Evolutionary conservation across 345 rosid genomes (phyloP).

Genomic region (Turritis glabra): DNA sequence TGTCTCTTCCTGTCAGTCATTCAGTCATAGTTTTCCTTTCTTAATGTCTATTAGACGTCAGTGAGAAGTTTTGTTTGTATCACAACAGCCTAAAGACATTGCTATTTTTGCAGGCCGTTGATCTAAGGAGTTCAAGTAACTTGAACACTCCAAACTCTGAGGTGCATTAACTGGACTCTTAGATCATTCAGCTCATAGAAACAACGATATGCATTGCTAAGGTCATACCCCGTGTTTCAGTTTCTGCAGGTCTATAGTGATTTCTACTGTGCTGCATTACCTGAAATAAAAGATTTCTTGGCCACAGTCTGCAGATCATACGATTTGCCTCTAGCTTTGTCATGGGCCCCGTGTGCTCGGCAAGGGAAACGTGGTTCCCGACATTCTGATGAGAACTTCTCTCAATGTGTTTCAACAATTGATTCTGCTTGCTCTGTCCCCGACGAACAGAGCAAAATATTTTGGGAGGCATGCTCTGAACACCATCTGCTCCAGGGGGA

Average conservation of each 20-base stretch:
- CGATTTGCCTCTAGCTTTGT: slow-evolving; percentile 74
- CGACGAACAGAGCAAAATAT: slow-evolving; percentile 44
- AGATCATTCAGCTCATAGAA: slow-evolving; percentile 11
- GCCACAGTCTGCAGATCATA: slow-evolving; percentile 58
- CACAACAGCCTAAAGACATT: slow-evolving; percentile 15
- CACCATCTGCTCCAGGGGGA: slow-evolving; percentile 72
- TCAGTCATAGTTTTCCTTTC: background rate
- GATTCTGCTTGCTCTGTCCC: slow-evolving; percentile 68
- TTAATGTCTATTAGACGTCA: background rate
- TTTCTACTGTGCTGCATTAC: slow-evolving; percentile 53
- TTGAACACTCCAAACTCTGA: slow-evolving; percentile 49
- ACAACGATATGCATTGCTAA: slow-evolving; percentile 32
- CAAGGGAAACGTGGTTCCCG: slow-evolving; percentile 71
- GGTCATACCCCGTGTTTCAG: slow-evolving; percentile 29
- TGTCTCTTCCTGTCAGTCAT: background rate
- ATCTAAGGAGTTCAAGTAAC: slow-evolving; percentile 67
- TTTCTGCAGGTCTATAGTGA: slow-evolving; percentile 57
- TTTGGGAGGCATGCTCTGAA: slow-evolving; percentile 81
- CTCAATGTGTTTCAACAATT: slow-evolving; percentile 60
- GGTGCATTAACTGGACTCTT: slow-evolving; percentile 44
- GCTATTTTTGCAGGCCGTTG: slow-evolving; percentile 68
- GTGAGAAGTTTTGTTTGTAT: slow-evolving; percentile 1
- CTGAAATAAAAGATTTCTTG: slow-evolving; percentile 56
- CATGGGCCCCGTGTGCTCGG: slow-evolving; percentile 71
- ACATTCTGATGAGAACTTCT: slow-evolving; percentile 63